Base-by-base conservation (phyloP, 176 grass and related monocot genomes). In the Canna indica region DNA sequence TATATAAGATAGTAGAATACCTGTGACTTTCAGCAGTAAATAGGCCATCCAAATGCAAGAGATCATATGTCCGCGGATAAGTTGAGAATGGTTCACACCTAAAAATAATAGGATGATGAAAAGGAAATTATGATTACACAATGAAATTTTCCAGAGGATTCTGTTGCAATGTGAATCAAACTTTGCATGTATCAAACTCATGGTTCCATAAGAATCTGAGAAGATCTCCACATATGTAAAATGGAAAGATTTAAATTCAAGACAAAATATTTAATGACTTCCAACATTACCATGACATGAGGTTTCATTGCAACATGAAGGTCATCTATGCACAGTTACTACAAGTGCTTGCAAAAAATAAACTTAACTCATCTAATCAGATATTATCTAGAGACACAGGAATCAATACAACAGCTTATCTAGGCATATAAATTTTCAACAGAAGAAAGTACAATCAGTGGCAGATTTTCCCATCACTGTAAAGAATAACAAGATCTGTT, bases 51-150 rank as follows among this genome's bases (percentile, higher is more conserved):
- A 90, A 78, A 84, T 96, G 91, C 88, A 96, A 56, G 15, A 96
- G 83, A 69, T 96, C 91, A 13, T 96, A 96, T 5, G 91, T 96
- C 26, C 88, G 75, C 50, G 91, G 91, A 59, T 96, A 96, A n/a
- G 91, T 96, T 36, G 91, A 96, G 77, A 96, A 96, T 22, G 88
- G 87, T 73, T 96, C 91, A 11, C 91, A 96, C 91, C 91, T 95
- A 50, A 36, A 65, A 65, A 9, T n/a, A n/a, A n/a, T 9, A 38
- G 50, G 50, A 18, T n/a, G n/a, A n/a, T 5, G 18, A 54, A n/a
- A 20, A 0, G 20, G 50, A 54, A 54, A 54, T 54, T 20, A 54
- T 54, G 50, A n/a, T 54, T 7, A 6, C 50, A 54, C 7, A 6
- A 6, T 54, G 17, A 54, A 16, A 54, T 54, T 18, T 39, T 24